Conservation (phyloP, 306 rosid species). For the Potentilla sterilis region DNA sequence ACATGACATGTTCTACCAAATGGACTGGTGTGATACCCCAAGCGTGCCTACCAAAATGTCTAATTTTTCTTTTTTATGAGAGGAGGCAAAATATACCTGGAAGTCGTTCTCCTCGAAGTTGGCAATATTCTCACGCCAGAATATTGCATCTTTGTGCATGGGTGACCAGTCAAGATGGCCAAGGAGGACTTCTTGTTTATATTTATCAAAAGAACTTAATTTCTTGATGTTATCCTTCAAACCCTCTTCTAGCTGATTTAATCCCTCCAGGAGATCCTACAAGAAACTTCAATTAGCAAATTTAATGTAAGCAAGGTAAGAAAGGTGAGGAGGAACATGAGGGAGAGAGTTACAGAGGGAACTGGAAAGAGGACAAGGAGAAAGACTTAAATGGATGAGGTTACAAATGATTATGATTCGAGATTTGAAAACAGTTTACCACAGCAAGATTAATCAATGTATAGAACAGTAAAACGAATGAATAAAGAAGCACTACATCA, state of each 20-base stretch:
- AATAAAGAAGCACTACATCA: not conserved
- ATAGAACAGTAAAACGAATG: not conserved
- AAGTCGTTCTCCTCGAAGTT: conserved; percentile 91
- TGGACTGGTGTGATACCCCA: not conserved
- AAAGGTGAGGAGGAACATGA: not conserved
- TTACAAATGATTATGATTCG: not conserved
- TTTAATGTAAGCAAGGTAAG: not conserved
- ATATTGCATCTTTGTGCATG: conserved; percentile 88
- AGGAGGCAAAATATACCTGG: conserved; percentile 53
- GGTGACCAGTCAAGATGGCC: conserved; percentile 99
- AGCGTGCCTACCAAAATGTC: not conserved
- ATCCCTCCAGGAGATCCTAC: conserved; percentile 89
- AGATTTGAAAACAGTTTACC: not conserved
- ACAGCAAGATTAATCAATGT: not conserved
- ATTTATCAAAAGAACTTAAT: conserved; percentile 85
- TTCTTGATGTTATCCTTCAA: conserved; percentile 84
- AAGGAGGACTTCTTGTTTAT: conserved; percentile 93
- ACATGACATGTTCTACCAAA: not conserved
- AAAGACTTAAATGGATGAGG: not conserved
- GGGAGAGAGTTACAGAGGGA: not conserved
- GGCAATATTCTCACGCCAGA: conserved; percentile 89
- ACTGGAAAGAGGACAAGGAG: not conserved
- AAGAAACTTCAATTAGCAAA: conserved; percentile 25
- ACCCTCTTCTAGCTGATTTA: conserved; percentile 80
- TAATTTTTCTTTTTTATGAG: not conserved